These are phyloP conservation scores for Royoungia palumana DNA, from an alignment of 768 basidiomycete species.

Conservation along the genomic window DNA sequence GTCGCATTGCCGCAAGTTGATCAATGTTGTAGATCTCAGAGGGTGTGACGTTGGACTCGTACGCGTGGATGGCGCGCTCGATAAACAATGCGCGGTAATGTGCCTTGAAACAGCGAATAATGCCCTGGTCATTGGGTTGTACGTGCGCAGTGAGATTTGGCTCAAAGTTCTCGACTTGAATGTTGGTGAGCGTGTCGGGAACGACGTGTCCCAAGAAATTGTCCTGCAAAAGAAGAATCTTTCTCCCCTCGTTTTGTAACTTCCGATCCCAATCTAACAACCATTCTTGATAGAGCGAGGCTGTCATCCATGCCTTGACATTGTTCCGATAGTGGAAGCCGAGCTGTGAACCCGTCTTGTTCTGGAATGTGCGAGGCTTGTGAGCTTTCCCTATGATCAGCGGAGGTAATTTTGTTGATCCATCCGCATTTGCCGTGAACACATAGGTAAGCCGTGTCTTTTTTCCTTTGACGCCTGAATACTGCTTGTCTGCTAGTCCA, in stretches of 20 bases:
- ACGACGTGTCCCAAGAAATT: slow-evolving; percentile 20
- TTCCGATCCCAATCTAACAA: neutral
- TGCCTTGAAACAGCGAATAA: slow-evolving; percentile 29
- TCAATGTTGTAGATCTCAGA: neutral
- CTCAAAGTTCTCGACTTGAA: slow-evolving; percentile 15
- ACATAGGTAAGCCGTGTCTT: slow-evolving; percentile 1
- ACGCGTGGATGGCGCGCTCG: neutral
- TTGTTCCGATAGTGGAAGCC: slow-evolving; percentile 5
- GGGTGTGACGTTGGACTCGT: neutral
- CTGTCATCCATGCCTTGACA: slow-evolving; percentile 8
- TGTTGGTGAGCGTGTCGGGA: slow-evolving; percentile 26
- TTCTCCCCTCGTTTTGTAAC: neutral
- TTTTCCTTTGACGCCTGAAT: neutral
- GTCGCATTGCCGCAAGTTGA: slow-evolving; percentile 2
- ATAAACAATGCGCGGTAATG: slow-evolving; percentile 26
- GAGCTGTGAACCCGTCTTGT: slow-evolving; percentile 1
- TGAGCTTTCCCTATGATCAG: slow-evolving; percentile 9
- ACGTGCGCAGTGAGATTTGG: slow-evolving; percentile 38
- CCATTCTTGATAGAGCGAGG: slow-evolving; percentile 4
- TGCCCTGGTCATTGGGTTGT: slow-evolving; percentile 37
- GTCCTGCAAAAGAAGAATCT: slow-evolving; percentile 7
- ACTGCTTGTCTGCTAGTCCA: neutral
- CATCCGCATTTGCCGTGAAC: neutral
- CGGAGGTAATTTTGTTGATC: neutral
- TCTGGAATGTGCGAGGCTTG: neutral